phyloP scores from a whole-genome alignment of 2,329 filamentous ascomycete species.

The Colletotrichum orbiculare region DNA sequence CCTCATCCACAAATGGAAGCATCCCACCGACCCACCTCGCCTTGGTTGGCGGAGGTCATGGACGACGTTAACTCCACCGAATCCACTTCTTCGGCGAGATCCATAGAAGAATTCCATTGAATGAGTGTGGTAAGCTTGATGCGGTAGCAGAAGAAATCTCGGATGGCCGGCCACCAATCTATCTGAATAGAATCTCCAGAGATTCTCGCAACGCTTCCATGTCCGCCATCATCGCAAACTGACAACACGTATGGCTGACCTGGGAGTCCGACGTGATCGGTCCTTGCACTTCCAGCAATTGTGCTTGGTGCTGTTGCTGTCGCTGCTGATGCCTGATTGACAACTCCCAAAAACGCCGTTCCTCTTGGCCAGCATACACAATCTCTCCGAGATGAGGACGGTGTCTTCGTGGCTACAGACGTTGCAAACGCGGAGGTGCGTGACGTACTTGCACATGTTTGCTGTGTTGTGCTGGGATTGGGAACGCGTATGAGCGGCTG shows the following conservation, averaged over 20 bases:
- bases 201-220: too few species aligned
- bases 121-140: constrained; percentile 12
- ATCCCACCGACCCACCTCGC: too few species aligned
- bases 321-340: constrained; percentile 45
- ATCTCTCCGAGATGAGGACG: constrained; percentile 50
- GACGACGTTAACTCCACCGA: constrained; percentile 19
- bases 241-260: constrained; percentile 6
- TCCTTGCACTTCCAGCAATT: constrained; percentile 52
- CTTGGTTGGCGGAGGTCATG: not conserved
- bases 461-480: not conserved
- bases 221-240: constrained; percentile 15
- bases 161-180: too few species aligned
- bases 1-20: not conserved
- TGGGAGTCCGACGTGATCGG: constrained; percentile 31
- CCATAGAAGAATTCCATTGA: constrained; percentile 1
- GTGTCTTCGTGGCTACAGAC: constrained; percentile 48
- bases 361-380: constrained; percentile 44
- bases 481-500: not conserved
- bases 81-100: not conserved
- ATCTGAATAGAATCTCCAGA: too few species aligned
- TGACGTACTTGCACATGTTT: constrained; percentile 52
- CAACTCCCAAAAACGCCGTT: constrained; percentile 51
- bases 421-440: constrained; percentile 49
- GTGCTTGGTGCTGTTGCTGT: constrained; percentile 43
- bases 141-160: constrained; percentile 6